Evolutionary conservation across 2,329 filamentous ascomycete genomes (phyloP).

Genomic region (Colletotrichum tanaceti): DNA sequence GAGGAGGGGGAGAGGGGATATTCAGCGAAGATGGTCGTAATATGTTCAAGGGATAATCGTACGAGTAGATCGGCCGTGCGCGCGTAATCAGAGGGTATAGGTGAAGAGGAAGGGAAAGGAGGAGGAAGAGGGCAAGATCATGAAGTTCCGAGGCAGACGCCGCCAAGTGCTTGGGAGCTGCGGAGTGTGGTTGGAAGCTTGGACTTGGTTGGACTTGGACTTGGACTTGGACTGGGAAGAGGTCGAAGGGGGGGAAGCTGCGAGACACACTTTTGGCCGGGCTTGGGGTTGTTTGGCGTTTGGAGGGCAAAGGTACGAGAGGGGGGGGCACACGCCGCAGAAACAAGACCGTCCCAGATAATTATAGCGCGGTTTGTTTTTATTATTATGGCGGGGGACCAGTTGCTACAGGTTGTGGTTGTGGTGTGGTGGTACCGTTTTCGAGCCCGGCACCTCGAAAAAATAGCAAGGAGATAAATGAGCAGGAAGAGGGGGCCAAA

Average conservation of each 20-base stretch:
- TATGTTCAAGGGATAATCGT: conserved; percentile 34
- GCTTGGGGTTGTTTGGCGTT: conserved; percentile 7
- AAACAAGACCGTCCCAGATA: conserved; percentile 27
- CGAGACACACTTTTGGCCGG: conserved; percentile 35
- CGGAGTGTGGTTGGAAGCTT: conserved; percentile 32
- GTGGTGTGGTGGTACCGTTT: conserved; percentile 3
- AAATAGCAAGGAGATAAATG: conserved; percentile 12
- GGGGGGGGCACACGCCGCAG: conserved; percentile 17
- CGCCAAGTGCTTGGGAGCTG: conserved; percentile 38
- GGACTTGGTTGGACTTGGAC: conserved; percentile 11
- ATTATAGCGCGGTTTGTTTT: conserved; percentile 36
- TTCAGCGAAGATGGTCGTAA: conserved; percentile 13
- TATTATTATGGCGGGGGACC: conserved; percentile 23
- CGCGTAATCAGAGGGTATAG: conserved; percentile 16
- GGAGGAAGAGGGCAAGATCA: conserved; percentile 23
- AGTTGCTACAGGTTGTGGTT: not conserved
- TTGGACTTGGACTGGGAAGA: conserved; percentile 6
- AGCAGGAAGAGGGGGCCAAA: not conserved
- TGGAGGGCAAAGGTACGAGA: conserved; percentile 5
- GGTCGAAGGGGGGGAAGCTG: conserved; percentile 31
- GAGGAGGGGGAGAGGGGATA: not conserved
- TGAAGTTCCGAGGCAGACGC: conserved; percentile 28
- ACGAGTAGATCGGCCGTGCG: conserved; percentile 27
- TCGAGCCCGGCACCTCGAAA: conserved; percentile 17
- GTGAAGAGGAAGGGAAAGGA: conserved; percentile 15